These are phyloP conservation scores for Rhizopogon salebrosus DNA, from an alignment of 768 basidiomycete genomes.

Conservation along the genomic window DNA sequence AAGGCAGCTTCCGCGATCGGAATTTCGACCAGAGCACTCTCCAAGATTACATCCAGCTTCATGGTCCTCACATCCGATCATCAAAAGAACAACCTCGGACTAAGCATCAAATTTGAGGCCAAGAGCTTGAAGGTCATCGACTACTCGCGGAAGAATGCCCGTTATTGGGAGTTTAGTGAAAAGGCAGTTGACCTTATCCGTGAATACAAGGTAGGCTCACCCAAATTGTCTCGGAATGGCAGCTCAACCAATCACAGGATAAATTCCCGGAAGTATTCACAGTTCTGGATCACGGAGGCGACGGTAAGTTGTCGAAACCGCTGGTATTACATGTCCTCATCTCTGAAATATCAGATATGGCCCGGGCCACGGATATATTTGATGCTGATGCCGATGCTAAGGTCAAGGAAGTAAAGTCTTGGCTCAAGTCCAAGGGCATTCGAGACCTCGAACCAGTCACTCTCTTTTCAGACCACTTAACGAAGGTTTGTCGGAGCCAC, in stretches of 20 bases:
- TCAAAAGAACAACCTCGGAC: slow-evolving; percentile 83
- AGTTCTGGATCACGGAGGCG: slow-evolving; percentile 63
- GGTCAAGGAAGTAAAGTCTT: slow-evolving; percentile 73
- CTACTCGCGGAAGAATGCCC: slow-evolving; percentile 80
- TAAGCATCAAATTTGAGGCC: slow-evolving; percentile 94
- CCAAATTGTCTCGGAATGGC: not conserved
- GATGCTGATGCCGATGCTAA: slow-evolving; percentile 58
- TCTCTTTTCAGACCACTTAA: slow-evolving; percentile 85
- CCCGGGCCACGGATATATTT: slow-evolving; percentile 54
- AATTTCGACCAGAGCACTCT: slow-evolving; percentile 73
- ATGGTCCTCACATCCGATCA: slow-evolving; percentile 77
- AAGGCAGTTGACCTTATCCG: slow-evolving; percentile 75
- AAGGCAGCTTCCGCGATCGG: slow-evolving; percentile 68
- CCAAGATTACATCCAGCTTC: slow-evolving; percentile 90
- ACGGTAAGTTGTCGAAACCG: slow-evolving; percentile 43
- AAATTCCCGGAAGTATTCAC: slow-evolving; percentile 83
- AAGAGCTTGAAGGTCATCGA: slow-evolving; percentile 91
- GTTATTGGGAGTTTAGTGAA: slow-evolving; percentile 91
- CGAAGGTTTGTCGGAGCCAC: slow-evolving; percentile 51
- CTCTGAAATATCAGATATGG: slow-evolving; percentile 55
- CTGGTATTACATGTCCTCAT: slow-evolving; percentile 1
- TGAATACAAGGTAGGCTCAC: slow-evolving; percentile 66
- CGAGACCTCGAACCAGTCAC: slow-evolving; percentile 91
- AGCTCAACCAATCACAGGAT: slow-evolving; percentile 32
- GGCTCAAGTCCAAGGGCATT: slow-evolving; percentile 85